phyloP scores from a whole-genome alignment of 2,329 filamentous ascomycete species.

The Aureobasidium sp. region DNA sequence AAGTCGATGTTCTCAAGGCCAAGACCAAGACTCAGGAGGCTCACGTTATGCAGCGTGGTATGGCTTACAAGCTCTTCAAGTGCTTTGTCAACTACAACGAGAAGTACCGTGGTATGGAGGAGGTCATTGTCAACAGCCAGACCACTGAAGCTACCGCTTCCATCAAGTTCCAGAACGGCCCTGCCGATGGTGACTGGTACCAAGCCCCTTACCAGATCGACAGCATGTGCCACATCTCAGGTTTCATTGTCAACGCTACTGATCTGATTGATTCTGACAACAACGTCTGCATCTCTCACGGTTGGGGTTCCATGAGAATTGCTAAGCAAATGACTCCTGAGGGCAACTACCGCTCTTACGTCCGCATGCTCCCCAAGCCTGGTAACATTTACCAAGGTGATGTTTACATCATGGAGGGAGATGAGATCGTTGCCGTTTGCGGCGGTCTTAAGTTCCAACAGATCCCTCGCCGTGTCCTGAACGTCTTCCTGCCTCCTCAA shows the following conservation, averaged over 20 bases:
- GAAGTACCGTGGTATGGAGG: conserved; percentile 52
- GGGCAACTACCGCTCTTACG: conserved; percentile 53
- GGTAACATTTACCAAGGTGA: conserved; percentile 52
- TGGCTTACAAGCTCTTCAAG: conserved; percentile 70
- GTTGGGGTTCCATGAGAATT: conserved; percentile 54
- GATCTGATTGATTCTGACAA: conserved; percentile 52
- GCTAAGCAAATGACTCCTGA: conserved; percentile 45
- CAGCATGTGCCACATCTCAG: conserved; percentile 50
- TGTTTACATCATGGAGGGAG: conserved; percentile 54
- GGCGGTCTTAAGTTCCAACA: conserved; percentile 60
- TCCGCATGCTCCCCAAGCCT: conserved; percentile 52
- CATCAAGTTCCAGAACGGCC: conserved; percentile 49
- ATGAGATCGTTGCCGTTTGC: conserved; percentile 51
- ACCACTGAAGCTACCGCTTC: conserved; percentile 49
- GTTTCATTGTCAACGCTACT: conserved; percentile 54
- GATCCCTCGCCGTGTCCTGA: conserved; percentile 59
- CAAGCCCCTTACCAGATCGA: conserved; percentile 55
- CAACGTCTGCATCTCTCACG: conserved; percentile 55
- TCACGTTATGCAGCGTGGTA: conserved; percentile 65
- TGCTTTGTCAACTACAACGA: conserved; percentile 50
- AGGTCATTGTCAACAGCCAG: conserved; percentile 51
- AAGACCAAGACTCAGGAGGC: conserved; percentile 59
- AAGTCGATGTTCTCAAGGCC: conserved; percentile 58
- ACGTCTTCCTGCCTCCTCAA: conserved; percentile 58
- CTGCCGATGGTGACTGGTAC: conserved; percentile 49